These are phyloP conservation scores for Mrakia frigida DNA, from an alignment of 768 basidiomycete species.

Conservation along the genomic window DNA sequence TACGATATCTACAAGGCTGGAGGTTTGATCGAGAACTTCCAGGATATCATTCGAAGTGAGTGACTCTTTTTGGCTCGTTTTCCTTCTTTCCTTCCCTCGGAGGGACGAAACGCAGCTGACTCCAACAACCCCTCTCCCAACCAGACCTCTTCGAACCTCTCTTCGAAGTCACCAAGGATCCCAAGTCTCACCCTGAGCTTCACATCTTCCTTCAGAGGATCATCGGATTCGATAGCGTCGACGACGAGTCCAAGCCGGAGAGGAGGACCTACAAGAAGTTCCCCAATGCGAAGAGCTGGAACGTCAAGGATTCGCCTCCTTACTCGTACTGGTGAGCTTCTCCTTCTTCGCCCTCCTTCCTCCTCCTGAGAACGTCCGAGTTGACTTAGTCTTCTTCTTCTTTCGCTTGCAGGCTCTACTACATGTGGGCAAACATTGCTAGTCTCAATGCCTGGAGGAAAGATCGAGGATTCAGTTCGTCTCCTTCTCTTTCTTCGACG, in stretches of 20 bases:
- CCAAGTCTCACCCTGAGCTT: conserved; percentile 80
- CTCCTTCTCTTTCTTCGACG: neutral
- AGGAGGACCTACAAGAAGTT: conserved; percentile 87
- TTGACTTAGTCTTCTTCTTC: neutral
- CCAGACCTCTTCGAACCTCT: conserved; percentile 86
- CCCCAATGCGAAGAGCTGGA: conserved; percentile 85
- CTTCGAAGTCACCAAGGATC: conserved; percentile 94
- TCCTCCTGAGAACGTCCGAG: neutral
- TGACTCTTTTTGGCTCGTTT: conserved; percentile 31
- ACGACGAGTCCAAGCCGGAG: conserved; percentile 94
- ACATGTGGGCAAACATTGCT: conserved; percentile 94
- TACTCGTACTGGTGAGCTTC: conserved; percentile 82
- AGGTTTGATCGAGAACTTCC: conserved; percentile 75
- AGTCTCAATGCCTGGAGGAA: conserved; percentile 86
- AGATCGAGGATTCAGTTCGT: conserved; percentile 33
- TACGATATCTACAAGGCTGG: conserved; percentile 93
- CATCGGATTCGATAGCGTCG: conserved; percentile 95
- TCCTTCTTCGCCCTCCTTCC: neutral
- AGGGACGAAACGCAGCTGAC: neutral
- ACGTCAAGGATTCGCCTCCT: conserved; percentile 80
- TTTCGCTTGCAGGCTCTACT: conserved; percentile 68
- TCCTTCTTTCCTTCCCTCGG: neutral
- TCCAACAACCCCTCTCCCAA: neutral
- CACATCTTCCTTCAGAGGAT: conserved; percentile 94
- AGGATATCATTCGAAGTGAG: conserved; percentile 84